Evolutionary conservation across 2,329 filamentous ascomycete genomes (phyloP).

Genomic region (Ceratocystis colombiana): DNA sequence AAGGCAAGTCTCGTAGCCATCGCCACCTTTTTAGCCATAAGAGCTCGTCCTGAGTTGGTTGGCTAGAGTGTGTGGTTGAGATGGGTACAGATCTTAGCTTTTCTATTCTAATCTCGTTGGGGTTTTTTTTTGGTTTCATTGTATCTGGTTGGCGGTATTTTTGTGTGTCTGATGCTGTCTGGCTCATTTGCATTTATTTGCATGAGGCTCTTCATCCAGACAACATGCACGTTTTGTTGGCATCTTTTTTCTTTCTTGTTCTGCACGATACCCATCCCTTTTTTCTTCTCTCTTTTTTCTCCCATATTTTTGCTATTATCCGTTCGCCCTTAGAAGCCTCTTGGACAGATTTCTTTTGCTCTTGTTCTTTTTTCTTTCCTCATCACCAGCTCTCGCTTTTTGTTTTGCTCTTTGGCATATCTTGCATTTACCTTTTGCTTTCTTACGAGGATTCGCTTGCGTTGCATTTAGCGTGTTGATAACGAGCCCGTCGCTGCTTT

Average conservation of each 20-base stretch:
- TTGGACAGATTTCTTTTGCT: constrained; percentile 13
- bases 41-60: constrained; percentile 27
- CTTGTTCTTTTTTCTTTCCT: constrained; percentile 2
- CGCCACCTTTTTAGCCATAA: constrained; percentile 58
- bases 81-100: neutral
- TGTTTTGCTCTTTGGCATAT: constrained; percentile 16
- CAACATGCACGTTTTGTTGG: neutral
- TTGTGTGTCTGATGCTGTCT: neutral
- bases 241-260: constrained; percentile 14
- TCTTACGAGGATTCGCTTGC: constrained; percentile 28
- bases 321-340: constrained; percentile 19
- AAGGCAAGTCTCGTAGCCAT: constrained; percentile 62
- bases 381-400: neutral
- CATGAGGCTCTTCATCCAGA: neutral
- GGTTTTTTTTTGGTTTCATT: neutral
- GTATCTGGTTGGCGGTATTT: neutral
- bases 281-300: neutral
- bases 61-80: neutral
- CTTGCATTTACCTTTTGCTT: constrained; percentile 14
- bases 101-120: neutral
- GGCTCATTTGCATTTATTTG: neutral
- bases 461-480: constrained; percentile 30
- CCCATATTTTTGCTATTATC: neutral
- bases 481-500: constrained; percentile 28
- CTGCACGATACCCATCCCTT: constrained; percentile 7